Percentiles rank a stretch among this genome's conserved stretches.
These are phyloP conservation scores for Tolypocladium cylindrosporum DNA, from an alignment of 2,329 filamentous ascomycete genomes.

Conservation along the genomic window DNA sequence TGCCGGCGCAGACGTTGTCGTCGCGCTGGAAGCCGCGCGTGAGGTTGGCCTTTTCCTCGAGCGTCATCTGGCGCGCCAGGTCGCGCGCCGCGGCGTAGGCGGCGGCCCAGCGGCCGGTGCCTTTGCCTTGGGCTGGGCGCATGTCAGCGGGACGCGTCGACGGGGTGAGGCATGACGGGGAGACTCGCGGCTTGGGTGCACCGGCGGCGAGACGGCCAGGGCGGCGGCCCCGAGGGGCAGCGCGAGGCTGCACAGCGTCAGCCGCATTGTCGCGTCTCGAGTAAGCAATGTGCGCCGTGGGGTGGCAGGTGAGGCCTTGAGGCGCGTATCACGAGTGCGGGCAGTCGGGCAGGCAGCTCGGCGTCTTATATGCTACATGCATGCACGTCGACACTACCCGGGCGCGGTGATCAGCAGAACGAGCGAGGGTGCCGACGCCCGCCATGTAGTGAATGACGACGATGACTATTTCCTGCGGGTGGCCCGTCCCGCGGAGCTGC, in stretches of 20 bases:
- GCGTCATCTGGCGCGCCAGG: constrained; percentile 51
- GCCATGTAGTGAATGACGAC: neutral
- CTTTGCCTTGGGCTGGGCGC: constrained; percentile 18
- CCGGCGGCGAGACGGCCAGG: constrained; percentile 10
- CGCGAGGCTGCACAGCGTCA: neutral
- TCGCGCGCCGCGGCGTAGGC: constrained; percentile 48
- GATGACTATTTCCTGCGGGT: neutral
- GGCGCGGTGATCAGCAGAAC: neutral
- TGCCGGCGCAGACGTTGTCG: constrained; percentile 38
- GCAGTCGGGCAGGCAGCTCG: neutral
- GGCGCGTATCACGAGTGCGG: neutral
- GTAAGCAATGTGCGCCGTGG: neutral
- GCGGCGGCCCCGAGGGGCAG: constrained; percentile 2
- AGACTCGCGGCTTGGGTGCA: constrained; percentile 14
- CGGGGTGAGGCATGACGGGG: neutral
- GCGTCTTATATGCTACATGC: neutral
- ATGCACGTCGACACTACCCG: neutral
- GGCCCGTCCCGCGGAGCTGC: neutral
- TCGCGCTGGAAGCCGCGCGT: constrained; percentile 40
- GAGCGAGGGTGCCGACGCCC: neutral
- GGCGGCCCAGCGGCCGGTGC: constrained; percentile 36
- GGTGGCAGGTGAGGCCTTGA: neutral
- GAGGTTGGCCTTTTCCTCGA: constrained; percentile 52
- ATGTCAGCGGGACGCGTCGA: neutral
- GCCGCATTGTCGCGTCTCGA: neutral